Evolutionary conservation across 768 basidiomycete genomes (phyloP).

Genomic region (Pisolithus sp.): DNA sequence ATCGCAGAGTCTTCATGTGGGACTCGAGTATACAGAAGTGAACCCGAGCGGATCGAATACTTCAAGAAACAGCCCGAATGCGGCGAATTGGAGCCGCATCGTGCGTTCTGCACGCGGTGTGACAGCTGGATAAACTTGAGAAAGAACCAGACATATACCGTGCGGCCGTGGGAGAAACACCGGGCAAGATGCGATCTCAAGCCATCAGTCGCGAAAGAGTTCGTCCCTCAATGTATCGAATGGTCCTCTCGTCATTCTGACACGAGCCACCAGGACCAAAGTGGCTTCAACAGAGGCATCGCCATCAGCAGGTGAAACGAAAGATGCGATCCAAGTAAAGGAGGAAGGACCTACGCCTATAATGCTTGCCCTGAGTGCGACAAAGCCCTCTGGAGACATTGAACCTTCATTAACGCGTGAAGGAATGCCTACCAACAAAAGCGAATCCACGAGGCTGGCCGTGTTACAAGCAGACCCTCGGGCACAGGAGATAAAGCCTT

Average conservation of each 20-base stretch:
- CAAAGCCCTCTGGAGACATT: neutral
- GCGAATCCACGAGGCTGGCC: conserved; percentile 42
- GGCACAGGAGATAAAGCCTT: conserved; percentile 42
- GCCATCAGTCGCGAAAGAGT: conserved; percentile 20
- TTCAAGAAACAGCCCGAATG: conserved; percentile 59
- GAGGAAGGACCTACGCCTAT: conserved; percentile 10
- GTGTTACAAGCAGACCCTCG: conserved; percentile 49
- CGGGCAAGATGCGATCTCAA: conserved; percentile 46
- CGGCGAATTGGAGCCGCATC: conserved; percentile 48
- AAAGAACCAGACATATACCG: conserved; percentile 47
- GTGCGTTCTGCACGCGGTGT: conserved; percentile 55
- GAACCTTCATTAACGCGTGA: conserved; percentile 3
- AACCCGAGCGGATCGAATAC: conserved; percentile 57
- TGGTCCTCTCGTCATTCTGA: neutral
- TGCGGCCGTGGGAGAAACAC: conserved; percentile 59
- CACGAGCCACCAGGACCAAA: neutral
- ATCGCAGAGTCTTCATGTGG: conserved; percentile 47
- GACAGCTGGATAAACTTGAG: conserved; percentile 51
- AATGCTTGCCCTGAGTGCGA: conserved; percentile 5
- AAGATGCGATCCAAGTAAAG: conserved; percentile 10
- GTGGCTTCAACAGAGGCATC: conserved; percentile 1
- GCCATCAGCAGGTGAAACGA: conserved; percentile 10
- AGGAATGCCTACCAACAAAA: conserved; percentile 14
- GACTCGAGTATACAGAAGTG: conserved; percentile 46
- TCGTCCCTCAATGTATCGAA: conserved; percentile 19